Evolutionary conservation across 2,329 filamentous ascomycete genomes (phyloP).

Genomic region (Exserohilum rostratum): DNA sequence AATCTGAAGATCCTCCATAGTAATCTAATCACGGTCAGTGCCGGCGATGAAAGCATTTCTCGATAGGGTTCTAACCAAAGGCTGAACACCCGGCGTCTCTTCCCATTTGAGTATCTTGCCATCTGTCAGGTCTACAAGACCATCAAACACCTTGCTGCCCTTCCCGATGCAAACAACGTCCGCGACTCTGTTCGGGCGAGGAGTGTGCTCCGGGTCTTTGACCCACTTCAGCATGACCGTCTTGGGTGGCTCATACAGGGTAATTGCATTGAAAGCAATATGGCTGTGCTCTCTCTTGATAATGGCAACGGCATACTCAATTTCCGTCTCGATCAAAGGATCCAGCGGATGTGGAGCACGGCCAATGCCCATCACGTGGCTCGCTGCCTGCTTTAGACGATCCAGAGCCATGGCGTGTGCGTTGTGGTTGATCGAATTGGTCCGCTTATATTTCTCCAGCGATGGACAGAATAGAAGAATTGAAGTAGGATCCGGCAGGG

Average conservation of each 20-base stretch:
- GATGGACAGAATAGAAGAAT: not conserved
- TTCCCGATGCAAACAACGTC: constrained; percentile 82
- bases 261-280: constrained; percentile 84
- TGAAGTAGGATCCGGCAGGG: not conserved
- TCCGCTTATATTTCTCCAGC: not conserved
- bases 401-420: constrained; percentile 62
- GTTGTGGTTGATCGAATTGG: not conserved
- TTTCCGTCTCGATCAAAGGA: constrained; percentile 74
- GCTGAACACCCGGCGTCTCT: constrained; percentile 76
- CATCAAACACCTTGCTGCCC: constrained; percentile 81
- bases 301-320: constrained; percentile 70
- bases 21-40: constrained; percentile 63
- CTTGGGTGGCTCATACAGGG: constrained; percentile 84
- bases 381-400: constrained; percentile 66
- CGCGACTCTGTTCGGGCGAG: constrained; percentile 72
- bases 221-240: constrained; percentile 82
- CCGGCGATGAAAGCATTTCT: constrained; percentile 6
- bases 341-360: constrained; percentile 74
- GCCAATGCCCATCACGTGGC: constrained; percentile 63
- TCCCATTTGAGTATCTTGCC: constrained; percentile 75
- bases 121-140: constrained; percentile 73
- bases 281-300: constrained; percentile 72
- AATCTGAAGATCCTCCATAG: constrained; percentile 83
- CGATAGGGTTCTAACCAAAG: constrained; percentile 62
- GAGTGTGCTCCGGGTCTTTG: constrained; percentile 63